Conservation (phyloP, 176 grass and related monocot genomes). For the Ensete glaucum region DNA sequence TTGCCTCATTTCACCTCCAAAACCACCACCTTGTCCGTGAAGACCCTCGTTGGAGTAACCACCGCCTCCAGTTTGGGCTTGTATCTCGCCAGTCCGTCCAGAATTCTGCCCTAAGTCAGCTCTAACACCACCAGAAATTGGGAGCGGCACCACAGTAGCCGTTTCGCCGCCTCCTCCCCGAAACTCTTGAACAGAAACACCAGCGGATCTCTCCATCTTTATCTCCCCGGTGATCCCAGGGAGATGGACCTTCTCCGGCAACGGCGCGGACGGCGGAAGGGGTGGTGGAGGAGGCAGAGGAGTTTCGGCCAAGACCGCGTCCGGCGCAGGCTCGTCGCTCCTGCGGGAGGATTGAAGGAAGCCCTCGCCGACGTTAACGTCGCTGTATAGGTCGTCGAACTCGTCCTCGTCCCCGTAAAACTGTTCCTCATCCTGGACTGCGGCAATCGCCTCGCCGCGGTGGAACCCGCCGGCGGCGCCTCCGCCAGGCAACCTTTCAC, state of each 20-base stretch:
- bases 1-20: not conserved
- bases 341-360: not conserved
- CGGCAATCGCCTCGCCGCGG: not conserved
- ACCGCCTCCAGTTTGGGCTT: slow-evolving; percentile 18
- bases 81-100: slow-evolving; percentile 35
- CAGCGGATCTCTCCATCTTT: slow-evolving; percentile 31
- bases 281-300: not conserved
- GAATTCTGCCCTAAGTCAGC: not conserved
- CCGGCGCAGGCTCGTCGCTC: not conserved
- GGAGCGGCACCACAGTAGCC: slow-evolving; percentile 2
- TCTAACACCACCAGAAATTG: slow-evolving; percentile 10
- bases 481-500: too few species aligned
- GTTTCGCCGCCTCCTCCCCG: slow-evolving; percentile 7
- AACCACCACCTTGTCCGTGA: slow-evolving; percentile 22
- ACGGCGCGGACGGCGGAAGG: slow-evolving; percentile 7
- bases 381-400: slow-evolving; percentile 17
- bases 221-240: slow-evolving; percentile 24
- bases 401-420: slow-evolving; percentile 17
- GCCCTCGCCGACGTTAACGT: slow-evolving; percentile 17
- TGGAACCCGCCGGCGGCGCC: not conserved
- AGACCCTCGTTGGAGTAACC: slow-evolving; percentile 6
- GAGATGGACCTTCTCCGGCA: slow-evolving; percentile 47
- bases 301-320: not conserved
- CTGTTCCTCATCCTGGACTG: slow-evolving; percentile 8
- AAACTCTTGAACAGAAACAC: slow-evolving; percentile 2